A percentile compares a stretch with the other conserved stretches of the same genome.
These are phyloP conservation scores for Clonostachys rhizophaga DNA, from an alignment of 2,329 filamentous ascomycete species.

Conservation along the genomic window DNA sequence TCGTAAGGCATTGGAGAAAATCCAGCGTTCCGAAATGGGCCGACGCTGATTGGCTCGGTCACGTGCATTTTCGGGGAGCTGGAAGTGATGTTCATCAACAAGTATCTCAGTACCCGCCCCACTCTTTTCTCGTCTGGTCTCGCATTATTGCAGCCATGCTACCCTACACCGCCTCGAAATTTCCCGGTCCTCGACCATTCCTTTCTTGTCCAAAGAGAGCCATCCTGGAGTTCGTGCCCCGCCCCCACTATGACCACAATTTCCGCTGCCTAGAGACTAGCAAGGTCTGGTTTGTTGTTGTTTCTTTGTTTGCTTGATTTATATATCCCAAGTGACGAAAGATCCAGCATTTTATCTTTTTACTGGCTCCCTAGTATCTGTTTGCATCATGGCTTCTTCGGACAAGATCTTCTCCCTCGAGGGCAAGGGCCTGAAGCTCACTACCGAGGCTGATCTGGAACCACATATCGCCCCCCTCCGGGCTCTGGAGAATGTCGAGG, in stretches of 20 bases:
- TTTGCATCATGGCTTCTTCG: slow-evolving; percentile 18
- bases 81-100: neutral
- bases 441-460: slow-evolving; percentile 82
- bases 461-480: slow-evolving; percentile 73
- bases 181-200: neutral
- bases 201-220: neutral
- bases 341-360: slow-evolving; percentile 2
- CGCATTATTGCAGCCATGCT: neutral
- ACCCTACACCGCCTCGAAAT: neutral
- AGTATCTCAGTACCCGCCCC: neutral
- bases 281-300: too few relatives aligned
- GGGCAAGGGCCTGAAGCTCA: slow-evolving; percentile 87
- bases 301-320: neutral
- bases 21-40: slow-evolving; percentile 37
- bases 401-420: slow-evolving; percentile 81
- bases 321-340: neutral
- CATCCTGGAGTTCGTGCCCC: slow-evolving; percentile 10
- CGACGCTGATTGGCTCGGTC: slow-evolving; percentile 30
- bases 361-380: slow-evolving; percentile 1
- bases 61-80: neutral
- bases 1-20: slow-evolving; percentile 31
- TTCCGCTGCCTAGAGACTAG: too few relatives aligned
- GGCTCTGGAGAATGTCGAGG: slow-evolving; percentile 70
- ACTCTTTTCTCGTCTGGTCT: neutral
- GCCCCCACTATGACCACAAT: slow-evolving; percentile 17